Percentiles rank a stretch among this genome's conserved stretches.
phyloP scores from a whole-genome alignment of 306 rosid species.

The Sphenostylis stenocarpa region DNA sequence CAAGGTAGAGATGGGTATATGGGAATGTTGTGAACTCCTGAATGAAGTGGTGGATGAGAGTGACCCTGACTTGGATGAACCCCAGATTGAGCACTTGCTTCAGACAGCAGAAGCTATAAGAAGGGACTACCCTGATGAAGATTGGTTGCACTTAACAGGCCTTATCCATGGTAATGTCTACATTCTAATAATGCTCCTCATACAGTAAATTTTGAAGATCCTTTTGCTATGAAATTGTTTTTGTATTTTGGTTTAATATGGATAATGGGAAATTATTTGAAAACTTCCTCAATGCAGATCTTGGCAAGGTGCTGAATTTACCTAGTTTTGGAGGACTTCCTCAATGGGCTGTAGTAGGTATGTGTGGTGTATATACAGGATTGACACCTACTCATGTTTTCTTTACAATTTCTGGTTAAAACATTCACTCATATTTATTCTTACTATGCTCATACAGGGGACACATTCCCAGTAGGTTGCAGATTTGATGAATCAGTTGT shows the following conservation, averaged over 20 bases:
- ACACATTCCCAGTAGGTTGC: slow-evolving; percentile 84
- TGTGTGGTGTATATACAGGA: background rate
- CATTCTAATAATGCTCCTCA: background rate
- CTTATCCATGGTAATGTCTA: slow-evolving; percentile 70
- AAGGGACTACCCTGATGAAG: slow-evolving; percentile 71
- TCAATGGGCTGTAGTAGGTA: slow-evolving; percentile 91
- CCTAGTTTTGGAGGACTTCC: slow-evolving; percentile 89
- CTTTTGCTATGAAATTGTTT: background rate
- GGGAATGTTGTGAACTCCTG: slow-evolving; percentile 85
- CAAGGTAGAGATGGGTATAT: slow-evolving; percentile 75
- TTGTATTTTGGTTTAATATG: background rate
- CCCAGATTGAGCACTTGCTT: slow-evolving; percentile 75
- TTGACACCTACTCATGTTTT: background rate
- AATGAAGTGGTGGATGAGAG: slow-evolving; percentile 85
- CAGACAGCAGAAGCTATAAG: slow-evolving; percentile 88
- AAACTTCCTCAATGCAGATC: slow-evolving; percentile 48
- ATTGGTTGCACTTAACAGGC: slow-evolving; percentile 82
- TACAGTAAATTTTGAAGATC: background rate
- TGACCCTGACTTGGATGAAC: slow-evolving; percentile 87
- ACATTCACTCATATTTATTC: background rate
- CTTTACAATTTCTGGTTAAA: background rate
- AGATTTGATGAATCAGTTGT: slow-evolving; percentile 71
- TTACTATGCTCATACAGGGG: slow-evolving; percentile 46
- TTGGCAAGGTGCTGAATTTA: slow-evolving; percentile 83
- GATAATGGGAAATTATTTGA: background rate